These are phyloP conservation scores for Arabidopsis arenosa DNA, from an alignment of 345 rosid species.

Conservation along the genomic window DNA sequence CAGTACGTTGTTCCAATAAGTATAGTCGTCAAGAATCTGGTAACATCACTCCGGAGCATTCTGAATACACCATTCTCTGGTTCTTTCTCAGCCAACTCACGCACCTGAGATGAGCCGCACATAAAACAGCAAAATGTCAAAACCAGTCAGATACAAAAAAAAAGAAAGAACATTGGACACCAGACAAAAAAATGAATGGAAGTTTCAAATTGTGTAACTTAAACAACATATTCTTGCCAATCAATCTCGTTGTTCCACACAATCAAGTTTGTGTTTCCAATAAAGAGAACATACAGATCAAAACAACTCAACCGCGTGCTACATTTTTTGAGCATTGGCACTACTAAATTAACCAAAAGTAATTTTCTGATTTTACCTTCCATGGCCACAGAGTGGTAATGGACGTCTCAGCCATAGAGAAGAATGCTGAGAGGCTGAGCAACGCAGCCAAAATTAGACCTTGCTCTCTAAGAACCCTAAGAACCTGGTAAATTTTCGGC, in stretches of 20 bases:
- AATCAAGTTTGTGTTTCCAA: too few relatives aligned
- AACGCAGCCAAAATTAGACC: slow-evolving; percentile 75
- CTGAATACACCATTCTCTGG: slow-evolving; percentile 93
- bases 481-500: slow-evolving; percentile 77
- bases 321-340: slow-evolving; percentile 12
- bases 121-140: slow-evolving; percentile 35
- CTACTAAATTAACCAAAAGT: neutral
- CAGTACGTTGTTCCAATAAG: slow-evolving; percentile 98
- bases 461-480: slow-evolving; percentile 76
- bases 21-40: slow-evolving; percentile 97
- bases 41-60: slow-evolving; percentile 96
- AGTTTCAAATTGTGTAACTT: neutral
- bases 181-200: neutral
- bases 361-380: slow-evolving; percentile 61
- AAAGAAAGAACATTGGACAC: slow-evolving; percentile 25
- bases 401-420: slow-evolving; percentile 96
- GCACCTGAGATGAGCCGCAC: slow-evolving; percentile 58
- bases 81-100: slow-evolving; percentile 97
- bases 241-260: slow-evolving; percentile 3
- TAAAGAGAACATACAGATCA: too few relatives aligned
- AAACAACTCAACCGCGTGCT: neutral
- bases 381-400: slow-evolving; percentile 94
- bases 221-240: slow-evolving; percentile 13
- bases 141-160: slow-evolving; percentile 33
- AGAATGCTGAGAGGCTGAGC: slow-evolving; percentile 83